phyloP scores from a whole-genome alignment of 2,329 filamentous ascomycete genomes.

The Aspergillus nomiae region DNA sequence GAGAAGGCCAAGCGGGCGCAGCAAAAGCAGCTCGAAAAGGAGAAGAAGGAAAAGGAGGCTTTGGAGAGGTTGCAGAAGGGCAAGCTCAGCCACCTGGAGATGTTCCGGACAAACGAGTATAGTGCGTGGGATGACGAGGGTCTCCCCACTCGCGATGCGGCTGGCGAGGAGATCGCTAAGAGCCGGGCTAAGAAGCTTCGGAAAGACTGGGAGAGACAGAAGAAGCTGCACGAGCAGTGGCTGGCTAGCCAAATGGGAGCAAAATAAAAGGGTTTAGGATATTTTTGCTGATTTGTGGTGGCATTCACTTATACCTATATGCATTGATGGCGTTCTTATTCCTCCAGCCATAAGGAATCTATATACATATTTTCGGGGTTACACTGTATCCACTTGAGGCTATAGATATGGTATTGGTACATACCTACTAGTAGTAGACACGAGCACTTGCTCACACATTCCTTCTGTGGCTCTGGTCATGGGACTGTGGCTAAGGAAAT shows the following conservation, averaged over 20 bases:
- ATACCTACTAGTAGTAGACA: neutral
- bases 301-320: neutral
- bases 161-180: conserved; percentile 6
- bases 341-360: neutral
- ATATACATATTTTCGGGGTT: neutral
- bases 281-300: neutral
- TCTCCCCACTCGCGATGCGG: conserved; percentile 2
- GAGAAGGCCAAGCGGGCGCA: conserved; percentile 54
- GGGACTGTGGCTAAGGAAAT: neutral
- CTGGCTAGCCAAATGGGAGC: conserved; percentile 23
- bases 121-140: conserved; percentile 9
- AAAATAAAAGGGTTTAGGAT: neutral
- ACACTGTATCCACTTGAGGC: neutral
- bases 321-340: neutral
- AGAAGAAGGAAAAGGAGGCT: conserved; percentile 46
- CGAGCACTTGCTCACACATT: neutral
- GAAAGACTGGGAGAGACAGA: conserved; percentile 58
- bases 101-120: conserved; percentile 27
- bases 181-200: conserved; percentile 5
- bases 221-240: conserved; percentile 52
- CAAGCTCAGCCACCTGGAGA: conserved; percentile 54
- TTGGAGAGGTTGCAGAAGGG: conserved; percentile 62
- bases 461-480: neutral
- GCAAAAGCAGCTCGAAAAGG: conserved; percentile 52
- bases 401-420: neutral